A percentile compares a stretch with the other conserved stretches of the same genome.
Conservation (phyloP, 2,329 filamentous ascomycete genomes). For the Nannizziopsis barbatae region DNA sequence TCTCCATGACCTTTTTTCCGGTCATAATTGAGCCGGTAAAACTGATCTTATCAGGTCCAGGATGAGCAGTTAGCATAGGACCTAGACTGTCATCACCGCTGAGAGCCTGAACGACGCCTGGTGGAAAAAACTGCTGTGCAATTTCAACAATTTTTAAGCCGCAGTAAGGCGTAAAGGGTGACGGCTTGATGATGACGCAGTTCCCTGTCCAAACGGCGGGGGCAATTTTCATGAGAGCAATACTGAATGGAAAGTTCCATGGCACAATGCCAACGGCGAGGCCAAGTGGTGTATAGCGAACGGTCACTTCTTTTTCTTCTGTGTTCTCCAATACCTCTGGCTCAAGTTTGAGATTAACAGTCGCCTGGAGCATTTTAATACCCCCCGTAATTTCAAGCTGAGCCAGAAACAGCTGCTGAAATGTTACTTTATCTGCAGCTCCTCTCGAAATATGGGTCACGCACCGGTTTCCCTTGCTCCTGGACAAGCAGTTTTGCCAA, state of each 20-base stretch:
- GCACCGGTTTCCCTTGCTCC: slow-evolving; percentile 34
- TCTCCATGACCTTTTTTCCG: slow-evolving; percentile 40
- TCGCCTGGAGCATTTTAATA: slow-evolving; percentile 15
- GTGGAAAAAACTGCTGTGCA: slow-evolving; percentile 40
- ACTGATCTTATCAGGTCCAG: slow-evolving; percentile 45
- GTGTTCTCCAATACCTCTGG: slow-evolving; percentile 42
- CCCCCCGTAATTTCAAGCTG: slow-evolving; percentile 21
- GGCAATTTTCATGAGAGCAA: slow-evolving; percentile 42
- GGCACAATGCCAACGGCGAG: slow-evolving; percentile 46
- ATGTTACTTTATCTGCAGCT: background rate
- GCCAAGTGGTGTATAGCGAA: slow-evolving; percentile 31
- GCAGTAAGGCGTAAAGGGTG: slow-evolving; percentile 46
- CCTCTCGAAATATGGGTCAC: no score
- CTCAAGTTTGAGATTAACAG: slow-evolving; percentile 28
- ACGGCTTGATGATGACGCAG: slow-evolving; percentile 45
- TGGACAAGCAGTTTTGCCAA: slow-evolving; percentile 32
- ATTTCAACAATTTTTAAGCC: slow-evolving; percentile 45
- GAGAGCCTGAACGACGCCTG: slow-evolving; percentile 47
- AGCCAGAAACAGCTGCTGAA: slow-evolving; percentile 19
- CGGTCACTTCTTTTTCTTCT: slow-evolving; percentile 26
- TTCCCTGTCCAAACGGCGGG: slow-evolving; percentile 44
- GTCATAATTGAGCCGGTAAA: slow-evolving; percentile 49
- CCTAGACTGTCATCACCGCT: slow-evolving; percentile 47
- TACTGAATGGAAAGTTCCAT: slow-evolving; percentile 44
- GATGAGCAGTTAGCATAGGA: slow-evolving; percentile 44